phyloP scores from a whole-genome alignment of 164 flowering plant species.

The Annona squamosa region DNA sequence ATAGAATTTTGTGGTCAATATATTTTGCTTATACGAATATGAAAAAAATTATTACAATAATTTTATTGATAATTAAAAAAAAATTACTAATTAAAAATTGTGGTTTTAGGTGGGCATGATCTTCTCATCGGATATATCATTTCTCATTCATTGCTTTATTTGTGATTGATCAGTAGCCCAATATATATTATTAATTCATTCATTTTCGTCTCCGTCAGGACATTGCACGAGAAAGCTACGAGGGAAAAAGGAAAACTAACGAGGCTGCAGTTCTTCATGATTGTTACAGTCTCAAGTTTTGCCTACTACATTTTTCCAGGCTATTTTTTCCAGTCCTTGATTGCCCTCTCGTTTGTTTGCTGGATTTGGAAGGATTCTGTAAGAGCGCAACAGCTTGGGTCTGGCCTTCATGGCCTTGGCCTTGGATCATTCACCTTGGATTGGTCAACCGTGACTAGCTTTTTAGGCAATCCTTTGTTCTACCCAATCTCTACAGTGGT shows the following conservation, averaged over 20 bases:
- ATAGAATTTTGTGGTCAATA: too few relatives aligned
- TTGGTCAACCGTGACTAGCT: constrained; percentile 42
- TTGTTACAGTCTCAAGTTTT: constrained; percentile 42
- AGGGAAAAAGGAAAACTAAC: constrained; percentile 42
- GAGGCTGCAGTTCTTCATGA: constrained; percentile 51
- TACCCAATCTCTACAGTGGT: constrained; percentile 43
- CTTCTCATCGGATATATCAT: too few relatives aligned
- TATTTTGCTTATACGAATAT: too few relatives aligned
- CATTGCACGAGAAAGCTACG: constrained; percentile 44
- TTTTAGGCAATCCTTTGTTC: constrained; percentile 44
- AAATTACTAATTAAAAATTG: too few relatives aligned
- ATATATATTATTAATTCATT: neutral
- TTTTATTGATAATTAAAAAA: too few relatives aligned
- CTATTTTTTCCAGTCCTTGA: constrained; percentile 47
- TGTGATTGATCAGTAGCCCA: too few relatives aligned
- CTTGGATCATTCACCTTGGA: constrained; percentile 51
- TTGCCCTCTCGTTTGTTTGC: constrained; percentile 46
- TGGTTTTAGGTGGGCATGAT: too few relatives aligned
- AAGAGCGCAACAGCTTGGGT: constrained; percentile 52
- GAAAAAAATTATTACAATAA: too few relatives aligned
- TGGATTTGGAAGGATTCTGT: constrained; percentile 36
- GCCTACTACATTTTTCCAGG: constrained; percentile 21
- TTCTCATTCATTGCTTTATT: too few relatives aligned
- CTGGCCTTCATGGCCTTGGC: constrained; percentile 49
- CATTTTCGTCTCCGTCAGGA: constrained; percentile 20